Evolutionary conservation across 805 yeast species (phyloP).

Genomic region (Wickerhamomyces tratensis): DNA sequence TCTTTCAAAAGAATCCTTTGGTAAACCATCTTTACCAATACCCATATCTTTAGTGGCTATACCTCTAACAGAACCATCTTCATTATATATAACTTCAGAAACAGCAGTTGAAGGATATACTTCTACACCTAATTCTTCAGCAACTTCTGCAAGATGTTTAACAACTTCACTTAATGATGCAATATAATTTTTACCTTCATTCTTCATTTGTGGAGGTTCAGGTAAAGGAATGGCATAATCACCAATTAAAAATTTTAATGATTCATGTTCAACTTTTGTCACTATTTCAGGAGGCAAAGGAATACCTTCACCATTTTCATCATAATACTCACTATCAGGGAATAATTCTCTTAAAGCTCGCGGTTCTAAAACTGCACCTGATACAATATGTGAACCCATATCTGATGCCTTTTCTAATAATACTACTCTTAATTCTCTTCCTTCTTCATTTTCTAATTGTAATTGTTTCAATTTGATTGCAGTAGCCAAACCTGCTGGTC

Average conservation of each 20-base stretch:
- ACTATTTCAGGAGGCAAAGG: slow-evolving; percentile 71
- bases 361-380: slow-evolving; percentile 95
- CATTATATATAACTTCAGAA: slow-evolving; percentile 59
- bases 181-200: slow-evolving; percentile 73
- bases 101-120: slow-evolving; percentile 87
- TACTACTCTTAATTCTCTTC: slow-evolving; percentile 70
- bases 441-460: slow-evolving; percentile 50
- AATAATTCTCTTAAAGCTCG: slow-evolving; percentile 76
- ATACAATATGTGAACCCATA: slow-evolving; percentile 84
- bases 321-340: slow-evolving; percentile 50
- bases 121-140: slow-evolving; percentile 92
- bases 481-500: slow-evolving; percentile 94
- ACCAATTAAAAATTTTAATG: slow-evolving; percentile 59
- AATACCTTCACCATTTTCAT: slow-evolving; percentile 45
- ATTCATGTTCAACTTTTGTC: slow-evolving; percentile 68
- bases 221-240: slow-evolving; percentile 65
- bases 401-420: slow-evolving; percentile 90
- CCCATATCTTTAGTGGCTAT: slow-evolving; percentile 96
- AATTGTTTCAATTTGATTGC: slow-evolving; percentile 85
- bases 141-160: slow-evolving; percentile 74
- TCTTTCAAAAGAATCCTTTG: slow-evolving; percentile 79
- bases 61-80: slow-evolving; percentile 62
- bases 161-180: slow-evolving; percentile 78
- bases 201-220: slow-evolving; percentile 86
- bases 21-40: slow-evolving; percentile 60